A percentile compares a stretch with the other conserved stretches of the same genome.
These are phyloP conservation scores for Lactifluus volemus DNA, from an alignment of 768 basidiomycete species.

Conservation along the genomic window DNA sequence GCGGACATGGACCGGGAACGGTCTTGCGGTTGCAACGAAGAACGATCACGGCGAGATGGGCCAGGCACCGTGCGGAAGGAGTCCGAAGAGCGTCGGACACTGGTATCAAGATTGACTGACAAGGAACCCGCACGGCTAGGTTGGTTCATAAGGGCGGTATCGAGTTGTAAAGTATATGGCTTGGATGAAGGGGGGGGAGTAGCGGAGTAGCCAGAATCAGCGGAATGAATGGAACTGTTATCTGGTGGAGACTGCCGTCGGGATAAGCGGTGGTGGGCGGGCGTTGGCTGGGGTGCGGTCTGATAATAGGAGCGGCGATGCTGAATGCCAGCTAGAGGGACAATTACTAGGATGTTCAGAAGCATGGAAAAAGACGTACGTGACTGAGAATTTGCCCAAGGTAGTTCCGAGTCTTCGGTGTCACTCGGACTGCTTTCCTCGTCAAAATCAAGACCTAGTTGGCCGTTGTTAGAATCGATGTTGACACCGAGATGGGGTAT, in stretches of 20 bases:
- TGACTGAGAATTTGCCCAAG: constrained; percentile 34
- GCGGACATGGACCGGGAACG: constrained; percentile 73
- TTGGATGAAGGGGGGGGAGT: constrained; percentile 25
- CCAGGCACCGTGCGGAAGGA: constrained; percentile 55
- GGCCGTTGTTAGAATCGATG: constrained; percentile 49
- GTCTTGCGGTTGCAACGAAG: constrained; percentile 40
- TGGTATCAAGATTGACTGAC: constrained; percentile 33
- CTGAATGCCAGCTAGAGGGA: neutral
- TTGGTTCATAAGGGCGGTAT: constrained; percentile 34
- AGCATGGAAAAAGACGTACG: constrained; percentile 11
- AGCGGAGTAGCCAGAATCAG: constrained; percentile 26
- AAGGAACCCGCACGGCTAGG: constrained; percentile 22
- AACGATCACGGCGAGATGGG: constrained; percentile 50
- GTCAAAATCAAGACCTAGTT: constrained; percentile 50
- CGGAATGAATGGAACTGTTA: constrained; percentile 34
- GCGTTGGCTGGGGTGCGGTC: neutral
- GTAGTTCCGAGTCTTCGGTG: constrained; percentile 48
- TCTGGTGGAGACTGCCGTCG: constrained; percentile 23
- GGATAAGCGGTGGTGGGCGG: constrained; percentile 17
- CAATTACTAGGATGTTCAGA: neutral
- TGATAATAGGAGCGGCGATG: constrained; percentile 10
- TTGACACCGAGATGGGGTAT: constrained; percentile 34
- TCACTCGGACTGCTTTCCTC: constrained; percentile 31
- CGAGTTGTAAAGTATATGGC: constrained; percentile 50
- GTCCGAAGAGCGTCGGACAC: constrained; percentile 55